Conservation (phyloP, 2,329 filamentous ascomycete species). For the Cytospora paraplurivora region DNA sequence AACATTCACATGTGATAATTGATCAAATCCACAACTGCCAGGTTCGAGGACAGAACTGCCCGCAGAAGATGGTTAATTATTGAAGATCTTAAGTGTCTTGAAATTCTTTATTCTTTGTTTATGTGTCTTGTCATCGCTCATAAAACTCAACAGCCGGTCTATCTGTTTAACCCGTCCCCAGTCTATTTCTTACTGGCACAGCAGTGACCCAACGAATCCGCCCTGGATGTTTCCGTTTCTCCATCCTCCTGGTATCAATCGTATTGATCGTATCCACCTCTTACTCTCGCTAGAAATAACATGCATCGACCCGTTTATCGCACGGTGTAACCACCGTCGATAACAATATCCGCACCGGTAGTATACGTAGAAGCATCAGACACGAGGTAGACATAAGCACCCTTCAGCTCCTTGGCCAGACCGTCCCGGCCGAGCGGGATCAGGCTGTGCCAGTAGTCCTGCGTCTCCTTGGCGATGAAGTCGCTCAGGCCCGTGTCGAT, state of each 20-base stretch:
- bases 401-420: conserved; percentile 69
- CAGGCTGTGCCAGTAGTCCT: conserved; percentile 72
- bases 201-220: neutral
- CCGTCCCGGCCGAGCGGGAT: conserved; percentile 74
- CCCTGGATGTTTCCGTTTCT: neutral
- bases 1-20: too few relatives aligned
- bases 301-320: conserved; percentile 38
- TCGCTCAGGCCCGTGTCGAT: conserved; percentile 68
- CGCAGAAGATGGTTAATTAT: too few relatives aligned
- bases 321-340: conserved; percentile 68
- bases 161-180: neutral
- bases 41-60: too few relatives aligned
- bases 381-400: conserved; percentile 74
- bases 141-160: neutral
- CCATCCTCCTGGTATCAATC: neutral
- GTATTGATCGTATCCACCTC: neutral
- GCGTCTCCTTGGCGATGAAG: conserved; percentile 64
- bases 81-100: neutral
- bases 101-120: neutral
- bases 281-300: neutral
- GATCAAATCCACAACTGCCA: too few relatives aligned
- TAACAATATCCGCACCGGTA: conserved; percentile 70
- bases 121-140: neutral
- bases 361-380: conserved; percentile 76
- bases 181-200: neutral